Evolutionary conservation across 176 grass and related monocot species (phyloP).

Genomic region (Avena sativa): DNA sequence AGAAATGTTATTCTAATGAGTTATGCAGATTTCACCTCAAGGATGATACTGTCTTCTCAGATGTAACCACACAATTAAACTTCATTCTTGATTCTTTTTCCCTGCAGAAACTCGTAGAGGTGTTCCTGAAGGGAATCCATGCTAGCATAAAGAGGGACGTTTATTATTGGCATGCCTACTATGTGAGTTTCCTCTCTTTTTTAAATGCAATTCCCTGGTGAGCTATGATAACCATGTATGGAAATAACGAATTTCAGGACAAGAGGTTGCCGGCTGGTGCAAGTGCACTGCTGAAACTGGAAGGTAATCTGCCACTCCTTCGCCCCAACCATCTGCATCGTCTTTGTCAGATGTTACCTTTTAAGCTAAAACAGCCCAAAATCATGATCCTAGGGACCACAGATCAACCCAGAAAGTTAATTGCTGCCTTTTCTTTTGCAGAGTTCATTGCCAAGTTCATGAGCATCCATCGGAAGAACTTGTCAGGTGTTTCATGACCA

Average conservation of each 20-base stretch:
- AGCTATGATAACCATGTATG: conserved; percentile 22
- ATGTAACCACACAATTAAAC: not conserved
- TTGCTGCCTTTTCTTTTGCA: conserved; percentile 10
- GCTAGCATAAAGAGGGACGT: conserved; percentile 54
- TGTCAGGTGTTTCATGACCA: conserved; percentile 30
- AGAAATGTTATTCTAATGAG: not conserved
- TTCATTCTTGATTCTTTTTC: conserved; percentile 34
- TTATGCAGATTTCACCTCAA: conserved; percentile 26
- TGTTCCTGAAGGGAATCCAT: conserved; percentile 69
- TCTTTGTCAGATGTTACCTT: not conserved
- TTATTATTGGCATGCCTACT: conserved; percentile 77
- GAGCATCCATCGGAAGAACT: conserved; percentile 69
- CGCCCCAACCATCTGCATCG: not conserved
- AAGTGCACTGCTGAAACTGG: conserved; percentile 71
- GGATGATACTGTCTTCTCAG: not conserved
- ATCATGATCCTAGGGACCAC: not conserved
- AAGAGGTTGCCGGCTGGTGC: conserved; percentile 65
- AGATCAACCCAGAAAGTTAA: not conserved
- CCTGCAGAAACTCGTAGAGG: conserved; percentile 62
- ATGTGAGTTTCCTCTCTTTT: conserved; percentile 54
- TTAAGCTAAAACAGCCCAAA: conserved; percentile 12
- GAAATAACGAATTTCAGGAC: conserved; percentile 52
- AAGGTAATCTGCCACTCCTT: conserved; percentile 46
- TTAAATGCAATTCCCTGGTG: not conserved
- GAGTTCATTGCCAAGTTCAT: conserved; percentile 77